These are phyloP conservation scores for Vigna trinervia DNA, from an alignment of 306 rosid genomes.

Conservation along the genomic window DNA sequence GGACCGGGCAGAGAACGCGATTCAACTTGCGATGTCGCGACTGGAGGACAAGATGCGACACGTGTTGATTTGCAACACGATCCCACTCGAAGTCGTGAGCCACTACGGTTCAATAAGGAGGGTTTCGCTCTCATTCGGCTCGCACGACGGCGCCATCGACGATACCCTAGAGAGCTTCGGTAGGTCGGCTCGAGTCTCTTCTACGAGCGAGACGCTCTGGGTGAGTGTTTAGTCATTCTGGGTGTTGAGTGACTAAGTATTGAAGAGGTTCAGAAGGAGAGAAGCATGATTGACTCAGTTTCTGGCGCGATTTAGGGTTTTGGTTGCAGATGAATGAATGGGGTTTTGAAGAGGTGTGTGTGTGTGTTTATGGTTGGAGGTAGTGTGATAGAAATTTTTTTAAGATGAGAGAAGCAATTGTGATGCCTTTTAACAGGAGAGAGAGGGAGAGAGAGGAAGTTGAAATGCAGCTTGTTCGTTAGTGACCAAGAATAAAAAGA, in stretches of 20 bases:
- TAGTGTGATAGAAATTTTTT: no score
- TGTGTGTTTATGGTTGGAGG: no score
- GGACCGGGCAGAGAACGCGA: slow-evolving; percentile 85
- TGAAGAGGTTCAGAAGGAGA: slow-evolving; percentile 84
- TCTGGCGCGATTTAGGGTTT: no score
- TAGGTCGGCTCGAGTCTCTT: slow-evolving; percentile 58
- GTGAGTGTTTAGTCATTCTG: slow-evolving; percentile 74
- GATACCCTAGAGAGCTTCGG: slow-evolving; percentile 70
- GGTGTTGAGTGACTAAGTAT: slow-evolving; percentile 89
- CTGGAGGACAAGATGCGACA: slow-evolving; percentile 88
- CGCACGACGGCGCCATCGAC: slow-evolving; percentile 64
- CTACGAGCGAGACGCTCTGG: slow-evolving; percentile 84
- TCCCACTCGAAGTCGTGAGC: slow-evolving; percentile 75
- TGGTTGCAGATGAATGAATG: no score
- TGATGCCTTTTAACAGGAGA: no score
- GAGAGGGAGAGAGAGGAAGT: no score
- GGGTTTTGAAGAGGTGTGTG: no score
- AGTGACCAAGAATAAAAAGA: no score
- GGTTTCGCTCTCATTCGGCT: slow-evolving; percentile 64
- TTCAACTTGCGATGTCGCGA: slow-evolving; percentile 88
- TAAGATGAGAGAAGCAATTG: no score
- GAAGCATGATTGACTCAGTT: no score
- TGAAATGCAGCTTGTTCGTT: no score
- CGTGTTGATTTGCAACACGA: slow-evolving; percentile 68
- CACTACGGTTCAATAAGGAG: slow-evolving; percentile 73